Base-by-base conservation (phyloP, 2,329 filamentous ascomycete genomes). In the Fonsecaea nubica region DNA sequence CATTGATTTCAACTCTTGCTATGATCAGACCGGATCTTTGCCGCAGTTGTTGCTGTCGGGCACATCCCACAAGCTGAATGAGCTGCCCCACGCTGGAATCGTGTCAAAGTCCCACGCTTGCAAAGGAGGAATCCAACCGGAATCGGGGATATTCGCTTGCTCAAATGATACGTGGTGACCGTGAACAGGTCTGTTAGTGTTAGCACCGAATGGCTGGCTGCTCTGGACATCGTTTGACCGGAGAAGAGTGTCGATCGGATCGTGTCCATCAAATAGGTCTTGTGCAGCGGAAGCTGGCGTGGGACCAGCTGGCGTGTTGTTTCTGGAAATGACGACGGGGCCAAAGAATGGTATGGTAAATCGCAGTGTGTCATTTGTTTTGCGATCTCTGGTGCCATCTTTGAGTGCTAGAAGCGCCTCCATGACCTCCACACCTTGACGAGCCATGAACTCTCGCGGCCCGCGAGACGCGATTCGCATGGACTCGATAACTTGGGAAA, bases 91-190 rank as follows among this genome's bases (percentile, higher is more conserved):
- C 1, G 15, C 21, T 5, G 59, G 18, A 42, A 62, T 25, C 35
- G 35, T 62, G 25, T 62, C 59, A n/a, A 62, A 54, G 35, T 62
- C 59, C 59, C 59, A 62, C 13, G 59, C 59, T 33, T 62, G 45
- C 13, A 62, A 33, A 42, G 59, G 59, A 30, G 59, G 59, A 21
- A 62, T 25, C 59, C 59, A 62, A 42, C 59, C 50, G 7, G 59
- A 40, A 13, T 62, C 59, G 10, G 45, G 21, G 18, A 55, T 40
- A 15, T 40, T 55, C 3, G 50, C 25, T 35, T 62, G 48, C 48
- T 62, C 59, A 33, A 62, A 62, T 35, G 45, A 62, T 50, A 62
- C 10, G 8, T 55, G 35, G 18, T 55, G 56, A 30, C 45, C 21
- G 5, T 50, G 45, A 25, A 50, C 45, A 30, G 45, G 18, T 50